Evolutionary conservation across 768 basidiomycete genomes (phyloP), one percentile per base, ranked within the genome.

Genomic region (Podaxis sp.): DNA sequence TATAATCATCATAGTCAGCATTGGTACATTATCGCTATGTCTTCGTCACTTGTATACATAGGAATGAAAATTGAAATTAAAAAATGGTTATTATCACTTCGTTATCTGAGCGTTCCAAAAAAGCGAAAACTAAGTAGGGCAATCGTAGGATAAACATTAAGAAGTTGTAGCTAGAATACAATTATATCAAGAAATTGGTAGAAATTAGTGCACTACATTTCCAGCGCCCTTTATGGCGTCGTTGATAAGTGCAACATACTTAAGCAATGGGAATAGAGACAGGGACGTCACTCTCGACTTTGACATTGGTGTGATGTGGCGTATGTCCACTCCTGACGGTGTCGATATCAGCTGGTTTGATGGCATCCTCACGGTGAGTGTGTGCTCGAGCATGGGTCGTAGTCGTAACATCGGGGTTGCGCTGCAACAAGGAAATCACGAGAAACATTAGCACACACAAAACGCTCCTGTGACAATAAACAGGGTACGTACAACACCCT

Each of bases 11-110:
- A 13, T 36, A 23, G 47, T 21, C 9, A 35, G 52, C 35, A 38
- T 38, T 55, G 28, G 25, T 55, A 57, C 48, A 50, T 57, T 57
- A 57, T 57, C 57, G 35, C 48, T 57, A 57, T 57, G 46, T 50
- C 27, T 27, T 54, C 38, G 40, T 28, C 21, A 42, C 18, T 36
- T 40, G 37, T 25, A 28, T 40, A 44, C n/a, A 50, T 14, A 50
- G 18, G 32, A 36, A 38, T 5, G 48, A 21, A 50, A 50, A 36
- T 2, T 18, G 7, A 52, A 52, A n/a, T 48, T 13, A 37, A 14
- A 25, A 50, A 47, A 47, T 57, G 2, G 13, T 23, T 25, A 18
- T 57, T 18, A 42, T 47, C 47, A 6, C 36, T 42, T 32, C 21
- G 14, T 13, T 18, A 36, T 52, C 18, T 16, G 6, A 1, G 16